Base-by-base conservation (phyloP, 1,284 basidiomycete genomes). In the Heterobasidion parviporum region DNA sequence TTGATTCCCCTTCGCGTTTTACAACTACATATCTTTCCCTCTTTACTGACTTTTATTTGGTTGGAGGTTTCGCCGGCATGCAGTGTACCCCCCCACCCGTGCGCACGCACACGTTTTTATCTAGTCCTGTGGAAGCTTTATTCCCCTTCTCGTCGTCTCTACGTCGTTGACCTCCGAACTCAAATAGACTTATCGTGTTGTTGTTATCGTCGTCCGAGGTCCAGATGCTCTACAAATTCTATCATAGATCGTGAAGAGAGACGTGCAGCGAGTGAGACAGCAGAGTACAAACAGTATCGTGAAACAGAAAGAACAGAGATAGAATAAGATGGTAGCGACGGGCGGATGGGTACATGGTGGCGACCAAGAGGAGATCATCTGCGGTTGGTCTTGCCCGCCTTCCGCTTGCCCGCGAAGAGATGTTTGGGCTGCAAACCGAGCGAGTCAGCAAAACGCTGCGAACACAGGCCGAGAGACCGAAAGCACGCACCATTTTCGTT, bases 371-470 rank as follows among this genome's bases (percentile, higher is more conserved):
- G 3, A 52, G 38, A 61, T 64, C 56, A 95, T 71, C 92, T 80
- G 67, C 91, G 82, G 67, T 86, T 76, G 46, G 91, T 94, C 77
- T 92, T 95, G 64, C 92, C 92, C 50, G 73, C 83, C 71, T 92
- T 92, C 64, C 93, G 83, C 73, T 96, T 95, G 46, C 94, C 94
- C 56, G 92, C 74, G 69, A 89, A 92, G 65, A 96, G 70, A 75
- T 92, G 89, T 68, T 89, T 91, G 54, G 89, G 88, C 87, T 90
- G 62, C n/a, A 60, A 51, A 44, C 50, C 55, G 56, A 57, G 53
- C 18, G 16, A 60, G 52, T 65, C 56, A 59, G 52, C 54, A 54
- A 36, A 51, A 38, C 32, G 46, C 56, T 43, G 20, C 44, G 7
- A 15, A 56, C 0, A 54, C 38, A 36, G 67, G 67, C 20, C 64